Evolutionary conservation across 306 rosid genomes (phyloP).

Genomic region (Senna tora): DNA sequence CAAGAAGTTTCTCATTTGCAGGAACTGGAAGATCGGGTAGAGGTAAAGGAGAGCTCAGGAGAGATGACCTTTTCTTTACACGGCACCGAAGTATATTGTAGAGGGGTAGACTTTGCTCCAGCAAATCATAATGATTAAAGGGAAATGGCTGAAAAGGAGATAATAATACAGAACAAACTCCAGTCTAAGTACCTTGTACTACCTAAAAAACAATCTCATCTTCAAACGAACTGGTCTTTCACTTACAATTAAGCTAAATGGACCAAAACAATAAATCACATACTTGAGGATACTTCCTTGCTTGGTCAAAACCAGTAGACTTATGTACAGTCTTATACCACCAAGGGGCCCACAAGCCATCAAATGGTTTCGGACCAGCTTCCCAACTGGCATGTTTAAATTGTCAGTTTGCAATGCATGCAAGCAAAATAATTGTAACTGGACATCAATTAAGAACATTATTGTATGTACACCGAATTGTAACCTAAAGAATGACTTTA

Average conservation of each 20-base stretch:
- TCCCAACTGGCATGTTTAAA: conserved; percentile 68
- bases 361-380: conserved; percentile 76
- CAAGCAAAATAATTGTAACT: conserved; percentile 18
- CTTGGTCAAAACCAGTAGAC: conserved; percentile 62
- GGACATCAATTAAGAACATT: conserved; percentile 8
- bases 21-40: conserved; percentile 81
- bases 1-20: conserved; percentile 76
- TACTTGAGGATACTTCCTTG: conserved; percentile 67
- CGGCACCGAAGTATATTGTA: conserved; percentile 71
- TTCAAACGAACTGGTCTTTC: conserved; percentile 7
- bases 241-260: conserved; percentile 20
- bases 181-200: background rate
- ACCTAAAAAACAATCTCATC: background rate
- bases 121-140: conserved; percentile 56
- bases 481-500: background rate
- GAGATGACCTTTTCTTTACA: conserved; percentile 55
- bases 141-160: conserved; percentile 64
- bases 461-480: conserved; percentile 13
- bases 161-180: conserved; percentile 26
- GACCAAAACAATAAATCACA: conserved; percentile 26
- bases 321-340: conserved; percentile 69
- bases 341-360: conserved; percentile 91
- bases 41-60: conserved; percentile 61
- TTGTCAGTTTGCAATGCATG: conserved; percentile 36
- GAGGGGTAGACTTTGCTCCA: conserved; percentile 81